Evolutionary conservation across 2,329 filamentous ascomycete species (phyloP).

Genomic region (Blumeria hordei): DNA sequence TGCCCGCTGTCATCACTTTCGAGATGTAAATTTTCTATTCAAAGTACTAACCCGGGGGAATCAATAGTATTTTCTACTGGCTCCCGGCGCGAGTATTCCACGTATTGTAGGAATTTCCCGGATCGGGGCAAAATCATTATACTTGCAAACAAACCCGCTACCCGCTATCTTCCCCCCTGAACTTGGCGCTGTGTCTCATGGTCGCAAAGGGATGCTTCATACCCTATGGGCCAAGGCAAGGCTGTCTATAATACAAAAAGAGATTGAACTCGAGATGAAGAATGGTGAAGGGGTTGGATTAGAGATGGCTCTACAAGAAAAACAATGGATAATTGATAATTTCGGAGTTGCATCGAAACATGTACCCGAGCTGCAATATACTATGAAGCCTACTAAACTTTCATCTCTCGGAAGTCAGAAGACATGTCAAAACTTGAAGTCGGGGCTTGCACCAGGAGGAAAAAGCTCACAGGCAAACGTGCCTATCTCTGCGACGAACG

Average conservation of each 20-base stretch:
- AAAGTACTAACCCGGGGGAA: constrained; percentile 6
- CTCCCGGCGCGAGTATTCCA: constrained; percentile 46
- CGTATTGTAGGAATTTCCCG: constrained; percentile 41
- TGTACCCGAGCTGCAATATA: constrained; percentile 14
- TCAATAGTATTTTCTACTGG: constrained; percentile 51
- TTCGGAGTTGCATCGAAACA: constrained; percentile 23
- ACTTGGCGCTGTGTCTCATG: constrained; percentile 41
- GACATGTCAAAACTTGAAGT: background rate
- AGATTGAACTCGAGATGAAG: constrained; percentile 51
- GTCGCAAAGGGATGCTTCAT: constrained; percentile 56
- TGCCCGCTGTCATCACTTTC: background rate
- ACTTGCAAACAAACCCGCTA: constrained; percentile 49
- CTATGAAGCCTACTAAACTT: constrained; percentile 27
- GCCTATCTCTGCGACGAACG: constrained; percentile 24
- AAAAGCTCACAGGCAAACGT: constrained; percentile 59
- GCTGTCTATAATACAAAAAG: constrained; percentile 46
- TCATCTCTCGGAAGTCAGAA: constrained; percentile 8
- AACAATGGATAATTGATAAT: constrained; percentile 62
- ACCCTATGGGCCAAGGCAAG: constrained; percentile 78
- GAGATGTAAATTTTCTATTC: background rate
- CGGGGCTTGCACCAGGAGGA: constrained; percentile 50
- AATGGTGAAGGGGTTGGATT: constrained; percentile 67
- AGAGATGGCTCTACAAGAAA: constrained; percentile 64
- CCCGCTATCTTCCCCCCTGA: constrained; percentile 69
- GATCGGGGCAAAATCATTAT: constrained; percentile 15